Percentiles rank a stretch among this genome's conserved stretches.
Evolutionary conservation across 192 early-diverging fungal genomes (phyloP).

Genomic region (Mortierella claussenii): DNA sequence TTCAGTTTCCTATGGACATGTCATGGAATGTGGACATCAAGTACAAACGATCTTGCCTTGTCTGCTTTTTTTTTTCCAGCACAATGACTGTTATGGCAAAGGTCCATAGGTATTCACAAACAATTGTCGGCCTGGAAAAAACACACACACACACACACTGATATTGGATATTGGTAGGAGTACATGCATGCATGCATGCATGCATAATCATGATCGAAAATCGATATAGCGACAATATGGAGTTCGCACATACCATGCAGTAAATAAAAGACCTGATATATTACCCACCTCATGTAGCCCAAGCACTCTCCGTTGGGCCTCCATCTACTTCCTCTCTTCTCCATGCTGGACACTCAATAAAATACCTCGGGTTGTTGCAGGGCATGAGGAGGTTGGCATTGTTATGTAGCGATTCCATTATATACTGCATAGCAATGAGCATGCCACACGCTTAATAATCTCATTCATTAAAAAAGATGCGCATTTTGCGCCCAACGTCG

Average conservation of each 20-base stretch:
- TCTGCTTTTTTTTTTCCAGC: background rate
- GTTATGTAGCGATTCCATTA: background rate
- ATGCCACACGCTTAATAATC: too few species aligned
- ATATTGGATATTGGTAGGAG: background rate
- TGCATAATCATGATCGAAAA: background rate
- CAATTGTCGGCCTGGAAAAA: too few species aligned
- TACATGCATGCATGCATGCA: background rate
- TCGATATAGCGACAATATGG: background rate
- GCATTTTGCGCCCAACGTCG: too few species aligned
- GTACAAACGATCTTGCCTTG: background rate
- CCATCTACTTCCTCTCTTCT: background rate
- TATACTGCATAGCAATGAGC: background rate
- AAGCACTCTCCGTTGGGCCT: background rate
- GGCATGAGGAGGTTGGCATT: background rate
- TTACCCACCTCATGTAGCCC: background rate
- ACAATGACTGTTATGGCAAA: too few species aligned
- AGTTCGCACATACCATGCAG: background rate
- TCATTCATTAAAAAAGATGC: too few species aligned
- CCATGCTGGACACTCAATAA: too few species aligned
- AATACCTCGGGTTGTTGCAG: background rate
- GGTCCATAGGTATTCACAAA: too few species aligned
- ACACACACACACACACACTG: too few species aligned
- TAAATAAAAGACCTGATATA: background rate
- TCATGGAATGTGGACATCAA: background rate
- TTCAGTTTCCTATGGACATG: background rate